These are phyloP conservation scores for Diaporthe vaccinii DNA, from an alignment of 2,329 filamentous ascomycete species.

Conservation along the genomic window DNA sequence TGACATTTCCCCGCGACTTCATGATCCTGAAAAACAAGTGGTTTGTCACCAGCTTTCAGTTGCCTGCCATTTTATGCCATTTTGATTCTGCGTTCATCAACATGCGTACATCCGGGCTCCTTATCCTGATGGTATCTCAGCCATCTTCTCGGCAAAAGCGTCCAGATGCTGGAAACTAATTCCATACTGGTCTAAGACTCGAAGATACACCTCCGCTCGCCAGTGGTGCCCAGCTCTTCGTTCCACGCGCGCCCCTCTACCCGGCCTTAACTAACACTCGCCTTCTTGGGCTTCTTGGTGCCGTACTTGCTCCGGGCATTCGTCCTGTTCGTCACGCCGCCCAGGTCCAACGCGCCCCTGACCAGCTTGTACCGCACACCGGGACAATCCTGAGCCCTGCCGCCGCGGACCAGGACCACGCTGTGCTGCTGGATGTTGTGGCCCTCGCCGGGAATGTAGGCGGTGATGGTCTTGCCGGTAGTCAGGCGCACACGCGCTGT, in stretches of 20 bases:
- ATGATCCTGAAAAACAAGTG: not conserved
- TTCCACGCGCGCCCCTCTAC: not conserved
- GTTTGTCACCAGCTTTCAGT: not conserved
- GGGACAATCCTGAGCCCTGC: conserved; percentile 95
- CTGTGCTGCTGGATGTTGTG: conserved; percentile 99
- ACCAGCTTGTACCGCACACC: conserved; percentile 98
- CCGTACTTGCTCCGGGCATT: conserved; percentile 96
- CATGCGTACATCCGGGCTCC: too few relatives aligned
- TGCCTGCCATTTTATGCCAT: not conserved
- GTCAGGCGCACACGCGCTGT: conserved; percentile 92
- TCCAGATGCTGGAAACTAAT: not conserved
- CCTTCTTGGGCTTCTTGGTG: conserved; percentile 97
- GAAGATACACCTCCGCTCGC: conserved; percentile 7
- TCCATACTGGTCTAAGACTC: not conserved
- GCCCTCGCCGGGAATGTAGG: conserved; percentile 96
- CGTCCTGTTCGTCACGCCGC: conserved; percentile 87
- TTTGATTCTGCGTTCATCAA: not conserved
- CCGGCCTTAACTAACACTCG: conserved; percentile 61
- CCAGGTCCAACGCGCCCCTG: conserved; percentile 92
- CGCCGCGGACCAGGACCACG: conserved; percentile 95
- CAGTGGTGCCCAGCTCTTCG: not conserved
- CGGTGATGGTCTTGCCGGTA: conserved; percentile 87
- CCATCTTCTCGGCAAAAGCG: not conserved
- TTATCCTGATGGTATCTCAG: too few relatives aligned
- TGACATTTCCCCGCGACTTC: not conserved